phyloP scores from a whole-genome alignment of 805 yeast species.

The Suhomyces pyralidae region DNA sequence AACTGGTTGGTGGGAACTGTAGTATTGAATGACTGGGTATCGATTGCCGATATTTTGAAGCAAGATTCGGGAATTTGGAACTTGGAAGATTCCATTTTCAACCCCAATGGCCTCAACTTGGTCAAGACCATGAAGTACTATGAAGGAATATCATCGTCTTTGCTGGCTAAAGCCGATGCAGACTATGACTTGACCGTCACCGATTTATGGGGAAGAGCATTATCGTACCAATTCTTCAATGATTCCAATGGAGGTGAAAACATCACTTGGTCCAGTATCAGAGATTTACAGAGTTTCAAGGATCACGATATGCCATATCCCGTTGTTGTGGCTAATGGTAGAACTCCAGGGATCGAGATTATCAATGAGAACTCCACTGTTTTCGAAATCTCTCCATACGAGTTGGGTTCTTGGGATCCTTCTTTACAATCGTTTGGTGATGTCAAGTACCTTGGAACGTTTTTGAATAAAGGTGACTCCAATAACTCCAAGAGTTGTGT shows the following conservation, averaged over 20 bases:
- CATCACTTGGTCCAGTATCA: constrained; percentile 24
- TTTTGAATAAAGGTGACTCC: constrained; percentile 18
- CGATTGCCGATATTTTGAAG: constrained; percentile 28
- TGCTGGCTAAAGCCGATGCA: constrained; percentile 29
- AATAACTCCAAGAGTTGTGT: constrained; percentile 20
- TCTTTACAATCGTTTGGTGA: constrained; percentile 29
- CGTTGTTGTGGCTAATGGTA: constrained; percentile 48
- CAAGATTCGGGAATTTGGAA: constrained; percentile 56
- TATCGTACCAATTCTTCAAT: constrained; percentile 34
- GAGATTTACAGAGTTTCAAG: constrained; percentile 20
- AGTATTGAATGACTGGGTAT: constrained; percentile 36
- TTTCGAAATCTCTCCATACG: constrained; percentile 37
- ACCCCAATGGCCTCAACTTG: constrained; percentile 61
- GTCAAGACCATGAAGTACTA: constrained; percentile 50
- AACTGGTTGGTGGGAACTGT: constrained; percentile 51
- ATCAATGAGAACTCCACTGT: constrained; percentile 66
- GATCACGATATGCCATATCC: constrained; percentile 39
- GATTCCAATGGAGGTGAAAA: constrained; percentile 24
- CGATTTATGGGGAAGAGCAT: constrained; percentile 42
- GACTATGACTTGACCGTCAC: constrained; percentile 37
- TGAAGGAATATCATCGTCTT: constrained; percentile 25
- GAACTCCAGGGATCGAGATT: constrained; percentile 58
- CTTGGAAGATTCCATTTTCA: constrained; percentile 55
- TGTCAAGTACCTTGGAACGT: constrained; percentile 29
- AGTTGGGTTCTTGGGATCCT: constrained; percentile 45